These are phyloP conservation scores for Boeremia exigua DNA, from an alignment of 2,329 filamentous ascomycete genomes.

Conservation along the genomic window DNA sequence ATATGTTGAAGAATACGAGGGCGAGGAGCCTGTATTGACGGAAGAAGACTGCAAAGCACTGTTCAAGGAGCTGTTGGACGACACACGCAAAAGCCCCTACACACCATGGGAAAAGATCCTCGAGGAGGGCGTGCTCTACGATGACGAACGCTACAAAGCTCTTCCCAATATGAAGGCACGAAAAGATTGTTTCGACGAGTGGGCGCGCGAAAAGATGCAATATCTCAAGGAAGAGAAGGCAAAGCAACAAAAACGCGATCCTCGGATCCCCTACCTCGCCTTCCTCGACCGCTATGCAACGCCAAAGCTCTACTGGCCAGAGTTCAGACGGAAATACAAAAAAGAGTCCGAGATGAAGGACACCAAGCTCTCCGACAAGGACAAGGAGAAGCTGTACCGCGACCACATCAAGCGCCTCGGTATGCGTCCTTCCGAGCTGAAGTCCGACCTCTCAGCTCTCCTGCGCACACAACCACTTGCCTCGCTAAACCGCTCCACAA, in stretches of 20 bases:
- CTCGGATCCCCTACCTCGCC: conserved; percentile 78
- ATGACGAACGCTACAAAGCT: conserved; percentile 86
- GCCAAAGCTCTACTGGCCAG: conserved; percentile 94
- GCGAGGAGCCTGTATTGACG: conserved; percentile 72
- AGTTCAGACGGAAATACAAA: conserved; percentile 90
- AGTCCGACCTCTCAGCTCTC: conserved; percentile 71
- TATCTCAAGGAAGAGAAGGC: conserved; percentile 74
- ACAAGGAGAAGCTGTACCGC: conserved; percentile 79
- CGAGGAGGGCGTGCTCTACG: conserved; percentile 79
- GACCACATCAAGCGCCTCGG: conserved; percentile 73
- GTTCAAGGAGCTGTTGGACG: conserved; percentile 86
- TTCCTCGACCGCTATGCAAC: conserved; percentile 84
- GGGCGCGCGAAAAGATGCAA: conserved; percentile 79
- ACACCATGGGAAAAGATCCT: conserved; percentile 90
- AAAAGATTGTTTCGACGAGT: conserved; percentile 82
- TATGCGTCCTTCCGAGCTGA: conserved; percentile 68
- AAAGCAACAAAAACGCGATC: conserved; percentile 80
- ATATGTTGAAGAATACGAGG: conserved; percentile 69
- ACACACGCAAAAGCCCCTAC: conserved; percentile 83
- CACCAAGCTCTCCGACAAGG: conserved; percentile 64
- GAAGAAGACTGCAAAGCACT: conserved; percentile 77
- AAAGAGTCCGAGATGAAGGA: conserved; percentile 84
- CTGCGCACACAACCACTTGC: conserved; percentile 67
- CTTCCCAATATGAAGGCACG: conserved; percentile 81
- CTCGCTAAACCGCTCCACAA: conserved; percentile 65